Conservation (phyloP, 2,329 filamentous ascomycete species). For the Pseudogymnoascus sp. region DNA sequence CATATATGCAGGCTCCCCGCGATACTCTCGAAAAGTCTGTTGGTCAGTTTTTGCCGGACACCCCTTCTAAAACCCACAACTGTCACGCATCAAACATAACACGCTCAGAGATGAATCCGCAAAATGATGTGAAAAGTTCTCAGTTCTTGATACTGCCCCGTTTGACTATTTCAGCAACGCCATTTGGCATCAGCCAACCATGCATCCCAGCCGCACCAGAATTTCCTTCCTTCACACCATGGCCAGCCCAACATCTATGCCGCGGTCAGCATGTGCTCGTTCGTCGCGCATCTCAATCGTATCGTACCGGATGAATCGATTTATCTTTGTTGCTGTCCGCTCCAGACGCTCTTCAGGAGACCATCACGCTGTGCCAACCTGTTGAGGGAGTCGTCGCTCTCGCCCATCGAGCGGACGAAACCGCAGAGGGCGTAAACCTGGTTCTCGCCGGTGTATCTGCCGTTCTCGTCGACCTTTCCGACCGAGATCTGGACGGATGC, state of each 20-base stretch:
- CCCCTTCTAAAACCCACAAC: slow-evolving; percentile 32
- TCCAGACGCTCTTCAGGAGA: slow-evolving; percentile 96
- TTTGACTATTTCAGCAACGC: slow-evolving; percentile 29
- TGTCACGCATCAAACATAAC: slow-evolving; percentile 19
- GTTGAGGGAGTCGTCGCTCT: slow-evolving; percentile 96
- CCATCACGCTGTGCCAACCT: slow-evolving; percentile 92
- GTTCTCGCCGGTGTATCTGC: slow-evolving; percentile 89
- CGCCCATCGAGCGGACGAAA: slow-evolving; percentile 95
- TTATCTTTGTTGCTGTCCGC: slow-evolving; percentile 40
- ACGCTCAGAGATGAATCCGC: slow-evolving; percentile 7
- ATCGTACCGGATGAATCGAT: slow-evolving; percentile 25
- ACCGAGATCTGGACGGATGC: slow-evolving; percentile 95
- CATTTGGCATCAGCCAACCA: slow-evolving; percentile 20
- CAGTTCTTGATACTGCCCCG: slow-evolving; percentile 26
- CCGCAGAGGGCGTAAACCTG: slow-evolving; percentile 95
- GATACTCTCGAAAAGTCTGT: background rate
- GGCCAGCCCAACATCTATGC: slow-evolving; percentile 9
- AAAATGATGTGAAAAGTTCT: slow-evolving; percentile 24
- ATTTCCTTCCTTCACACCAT: slow-evolving; percentile 11
- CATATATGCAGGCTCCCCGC: background rate
- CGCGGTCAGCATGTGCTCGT: background rate
- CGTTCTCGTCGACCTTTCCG: slow-evolving; percentile 98
- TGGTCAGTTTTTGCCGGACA: slow-evolving; percentile 15
- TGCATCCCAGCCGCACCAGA: slow-evolving; percentile 15
- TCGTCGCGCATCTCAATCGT: slow-evolving; percentile 1